Base-by-base conservation (phyloP, 2,329 filamentous ascomycete genomes). In the Colletotrichum salicis region DNA sequence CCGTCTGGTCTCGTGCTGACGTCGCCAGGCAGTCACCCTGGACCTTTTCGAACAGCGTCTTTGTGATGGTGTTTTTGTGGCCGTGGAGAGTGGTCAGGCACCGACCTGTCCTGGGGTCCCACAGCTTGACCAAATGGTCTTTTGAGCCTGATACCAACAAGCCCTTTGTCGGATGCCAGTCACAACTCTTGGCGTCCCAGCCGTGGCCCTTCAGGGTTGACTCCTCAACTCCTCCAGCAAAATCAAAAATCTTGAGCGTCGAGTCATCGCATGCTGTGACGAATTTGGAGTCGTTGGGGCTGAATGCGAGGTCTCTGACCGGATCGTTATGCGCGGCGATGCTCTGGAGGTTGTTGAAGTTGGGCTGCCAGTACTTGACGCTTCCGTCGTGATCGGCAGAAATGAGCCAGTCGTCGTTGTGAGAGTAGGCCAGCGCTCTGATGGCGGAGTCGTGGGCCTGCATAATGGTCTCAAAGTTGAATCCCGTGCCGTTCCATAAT, bases 401-500 rank as follows among this genome's bases (percentile, higher is more conserved):
- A 65, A 99, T 90, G 13, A 99, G 87, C 96, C 96, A 99, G 83
- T 99, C 96, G 79, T 97, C 94, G 77, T 93, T 97, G 82, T 98
- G 94, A 2, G 96, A 97, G 85, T 97, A 99, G 75, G 91, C 90
- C 57, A 95, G 87, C 11, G 93, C 92, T 76, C 94, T 90, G 75
- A 97, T 95, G 48, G 94, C 93, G 67, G 92, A 91, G 82, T 98
- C 96, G 82, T 98, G 96, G 51, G 96, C 96, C 85, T 97, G 95
- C 93, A 98, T 98, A 33, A 99, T 98, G 4, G 96, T 98, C 84
- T 99, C 96, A 77, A 99, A 99, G 82, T 99, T 98, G 88, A 99
- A 99, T 29, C 95, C 96, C 55, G 96, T 98, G 74, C 96, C 96
- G 80, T 99, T 99, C 96, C 96, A 99, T 4, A 99, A 84, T 51